Base-by-base conservation (phyloP, 139 green algal species). In the Chlamydomonas eustigma region DNA sequence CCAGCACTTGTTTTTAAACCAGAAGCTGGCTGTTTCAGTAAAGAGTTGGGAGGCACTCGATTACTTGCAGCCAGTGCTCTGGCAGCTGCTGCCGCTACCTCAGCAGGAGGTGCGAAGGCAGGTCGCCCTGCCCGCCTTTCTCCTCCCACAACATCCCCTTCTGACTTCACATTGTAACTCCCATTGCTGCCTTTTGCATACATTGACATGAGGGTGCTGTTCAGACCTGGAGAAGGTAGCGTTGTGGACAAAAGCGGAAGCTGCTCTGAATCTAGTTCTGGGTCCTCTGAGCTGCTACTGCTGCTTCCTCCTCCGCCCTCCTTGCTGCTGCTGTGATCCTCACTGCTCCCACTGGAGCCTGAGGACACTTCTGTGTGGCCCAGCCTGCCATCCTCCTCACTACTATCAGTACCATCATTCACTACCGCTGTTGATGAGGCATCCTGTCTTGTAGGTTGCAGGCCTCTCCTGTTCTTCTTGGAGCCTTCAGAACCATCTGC, bases 161-260 rank as follows among this genome's bases (percentile, higher is more conserved):
- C 66, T 1, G 1, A 64, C 1, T 25, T 32, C 12, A 25, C 69
- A 66, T 39, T 70, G 12, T 28, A 25, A 22, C 31, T 8, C 50
- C 63, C 65, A 33, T 63, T 32, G 34, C 12, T 24, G 12, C 58
- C 78, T 33, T 76, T 81, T 58, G 80, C 80, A 69, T 91, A 91
- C 76, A 91, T 83, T 63, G 74, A 84, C n/a, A 91, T 70, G 36
- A 91, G 71, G 1, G 77, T 84, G 38, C 51, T 78, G 64, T 90
- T 92, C 39, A 92, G 79, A 38, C 79, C 76, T 2, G 28, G 58
- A 32, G 76, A 24, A 12, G 71, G 8, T 3, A 24, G 50, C 67
- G 12, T 78, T 36, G 52, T 78, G 39, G 37, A 30, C 77, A 34
- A 12, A 39, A 35, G 3, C 22, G 4, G 52, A 25, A 68, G 4